Percentiles rank a stretch among this genome's conserved stretches.
Conservation (phyloP, 2,329 filamentous ascomycete species). For the Grosmannia huntii region DNA sequence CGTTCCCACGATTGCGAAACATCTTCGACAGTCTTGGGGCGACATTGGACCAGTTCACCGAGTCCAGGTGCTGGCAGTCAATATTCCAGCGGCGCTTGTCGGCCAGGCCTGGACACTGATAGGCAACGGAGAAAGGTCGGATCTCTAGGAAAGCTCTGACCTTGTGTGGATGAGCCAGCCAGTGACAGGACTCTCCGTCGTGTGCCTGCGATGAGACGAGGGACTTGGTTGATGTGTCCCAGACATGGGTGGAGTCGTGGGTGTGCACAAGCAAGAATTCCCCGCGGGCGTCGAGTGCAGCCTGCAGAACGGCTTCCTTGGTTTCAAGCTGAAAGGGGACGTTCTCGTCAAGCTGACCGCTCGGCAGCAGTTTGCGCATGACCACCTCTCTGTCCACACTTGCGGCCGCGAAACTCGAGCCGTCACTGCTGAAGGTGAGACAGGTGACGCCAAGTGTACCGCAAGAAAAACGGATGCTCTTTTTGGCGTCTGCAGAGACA, state of each 20-base stretch:
- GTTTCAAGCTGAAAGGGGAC: neutral
- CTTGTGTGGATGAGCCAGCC: neutral
- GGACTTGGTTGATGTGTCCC: neutral
- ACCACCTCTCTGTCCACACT: neutral
- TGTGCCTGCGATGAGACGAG: neutral
- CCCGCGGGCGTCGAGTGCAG: neutral
- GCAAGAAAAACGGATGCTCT: no score
- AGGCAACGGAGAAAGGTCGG: neutral
- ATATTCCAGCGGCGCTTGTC: neutral
- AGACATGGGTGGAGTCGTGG: neutral
- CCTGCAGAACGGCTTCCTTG: neutral
- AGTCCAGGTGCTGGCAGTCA: neutral
- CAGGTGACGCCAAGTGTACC: neutral
- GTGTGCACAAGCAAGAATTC: neutral
- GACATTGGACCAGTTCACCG: neutral
- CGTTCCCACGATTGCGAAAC: neutral
- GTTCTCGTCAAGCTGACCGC: neutral
- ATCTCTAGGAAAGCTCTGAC: neutral
- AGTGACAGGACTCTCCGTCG: neutral
- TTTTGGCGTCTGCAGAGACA: no score
- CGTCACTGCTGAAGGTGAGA: neutral
- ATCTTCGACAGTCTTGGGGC: neutral
- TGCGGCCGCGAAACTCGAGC: neutral
- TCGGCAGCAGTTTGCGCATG: neutral
- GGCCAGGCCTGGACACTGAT: neutral